Evolutionary conservation across 306 rosid genomes (phyloP).

Genomic region (Pyrus bretschneideri): DNA sequence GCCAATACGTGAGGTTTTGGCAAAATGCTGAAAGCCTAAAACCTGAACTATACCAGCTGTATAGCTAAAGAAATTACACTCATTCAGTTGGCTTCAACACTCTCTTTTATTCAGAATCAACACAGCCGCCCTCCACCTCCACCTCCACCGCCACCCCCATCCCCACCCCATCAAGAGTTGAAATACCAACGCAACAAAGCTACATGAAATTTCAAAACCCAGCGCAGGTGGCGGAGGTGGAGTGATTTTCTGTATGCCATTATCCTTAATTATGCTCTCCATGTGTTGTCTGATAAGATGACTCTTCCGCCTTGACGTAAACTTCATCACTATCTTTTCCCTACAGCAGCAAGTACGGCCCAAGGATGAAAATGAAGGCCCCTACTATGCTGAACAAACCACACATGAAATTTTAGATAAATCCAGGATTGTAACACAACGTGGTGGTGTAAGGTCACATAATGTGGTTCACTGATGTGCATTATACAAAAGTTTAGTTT

Average conservation of each 20-base stretch:
- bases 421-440: not conserved
- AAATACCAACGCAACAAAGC: too few species aligned
- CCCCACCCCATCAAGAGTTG: too few species aligned
- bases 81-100: too few species aligned
- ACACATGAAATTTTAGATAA: not conserved
- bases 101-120: too few species aligned
- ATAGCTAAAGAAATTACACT: too few species aligned
- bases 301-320: constrained; percentile 26
- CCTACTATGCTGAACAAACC: constrained; percentile 60
- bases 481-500: not conserved
- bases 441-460: not conserved
- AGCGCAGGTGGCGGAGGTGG: too few species aligned
- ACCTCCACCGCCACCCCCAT: too few species aligned
- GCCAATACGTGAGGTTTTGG: too few species aligned
- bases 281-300: constrained; percentile 1
- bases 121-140: too few species aligned
- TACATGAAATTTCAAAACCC: too few species aligned
- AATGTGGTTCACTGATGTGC: not conserved
- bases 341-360: constrained; percentile 71
- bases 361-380: constrained; percentile 47
- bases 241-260: not conserved
- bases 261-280: not conserved
- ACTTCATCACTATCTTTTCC: constrained; percentile 61
- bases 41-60: too few species aligned
- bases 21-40: too few species aligned